Percentiles rank a stretch among this genome's conserved stretches.
phyloP scores from a whole-genome alignment of 1,284 basidiomycete species.

The Ustilago nuda region DNA sequence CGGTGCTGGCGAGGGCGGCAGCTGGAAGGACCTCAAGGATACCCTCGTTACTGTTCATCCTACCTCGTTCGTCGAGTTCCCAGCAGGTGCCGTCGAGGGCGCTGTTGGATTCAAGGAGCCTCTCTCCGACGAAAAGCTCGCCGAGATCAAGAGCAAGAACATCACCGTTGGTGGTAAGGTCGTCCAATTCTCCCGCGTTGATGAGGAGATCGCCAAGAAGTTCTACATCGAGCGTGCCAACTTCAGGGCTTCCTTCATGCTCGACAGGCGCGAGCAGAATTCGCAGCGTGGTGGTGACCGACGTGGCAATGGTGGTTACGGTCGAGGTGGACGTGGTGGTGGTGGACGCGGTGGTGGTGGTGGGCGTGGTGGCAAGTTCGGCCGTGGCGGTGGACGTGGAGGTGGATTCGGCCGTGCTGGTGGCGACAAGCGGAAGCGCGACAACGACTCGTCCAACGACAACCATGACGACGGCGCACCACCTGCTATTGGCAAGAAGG shows the following conservation, averaged over 20 bases:
- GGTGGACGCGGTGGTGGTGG: constrained; percentile 62
- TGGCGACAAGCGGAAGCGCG: constrained; percentile 57
- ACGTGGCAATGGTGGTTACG: constrained; percentile 58
- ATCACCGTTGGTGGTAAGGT: constrained; percentile 70
- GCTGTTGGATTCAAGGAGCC: constrained; percentile 70
- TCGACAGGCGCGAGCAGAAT: constrained; percentile 68
- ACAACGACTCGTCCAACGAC: constrained; percentile 22
- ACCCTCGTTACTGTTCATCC: constrained; percentile 59
- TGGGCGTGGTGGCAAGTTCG: constrained; percentile 16
- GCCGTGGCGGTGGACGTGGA: constrained; percentile 42
- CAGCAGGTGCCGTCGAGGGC: constrained; percentile 68
- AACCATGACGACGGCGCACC: constrained; percentile 32
- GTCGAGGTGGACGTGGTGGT: constrained; percentile 67
- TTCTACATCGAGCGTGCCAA: constrained; percentile 78
- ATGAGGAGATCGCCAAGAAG: constrained; percentile 79
- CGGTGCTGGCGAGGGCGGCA: constrained; percentile 68
- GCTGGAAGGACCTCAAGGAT: constrained; percentile 73
- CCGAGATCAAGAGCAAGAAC: constrained; percentile 70
- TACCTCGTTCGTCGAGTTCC: constrained; percentile 60
- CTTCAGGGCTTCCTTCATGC: constrained; percentile 72
- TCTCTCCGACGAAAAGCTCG: constrained; percentile 71
- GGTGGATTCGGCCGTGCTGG: constrained; percentile 6
- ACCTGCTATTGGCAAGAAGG: constrained; percentile 49
- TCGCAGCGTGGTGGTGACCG: constrained; percentile 74
- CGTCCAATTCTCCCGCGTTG: constrained; percentile 67